Conservation (phyloP, 495 filamentous ascomycete species). For the Podospora tetraspora region DNA sequence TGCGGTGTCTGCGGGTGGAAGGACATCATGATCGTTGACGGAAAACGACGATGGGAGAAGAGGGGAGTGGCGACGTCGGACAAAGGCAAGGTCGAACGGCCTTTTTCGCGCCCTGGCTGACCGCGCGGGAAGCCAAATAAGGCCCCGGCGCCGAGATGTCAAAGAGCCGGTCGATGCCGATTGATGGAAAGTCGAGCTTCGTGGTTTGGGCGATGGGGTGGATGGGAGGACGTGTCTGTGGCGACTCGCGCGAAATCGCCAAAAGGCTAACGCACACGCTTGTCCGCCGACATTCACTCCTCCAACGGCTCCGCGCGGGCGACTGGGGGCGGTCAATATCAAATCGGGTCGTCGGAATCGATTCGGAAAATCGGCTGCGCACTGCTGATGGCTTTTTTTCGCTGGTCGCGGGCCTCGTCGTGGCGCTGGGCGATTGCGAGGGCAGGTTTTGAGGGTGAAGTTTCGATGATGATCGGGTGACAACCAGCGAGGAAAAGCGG, state of each 20-base stretch:
- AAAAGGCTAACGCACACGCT: conserved; percentile 23
- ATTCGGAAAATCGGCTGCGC: conserved; percentile 1
- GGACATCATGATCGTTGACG: conserved; percentile 41
- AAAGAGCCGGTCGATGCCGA: conserved; percentile 21
- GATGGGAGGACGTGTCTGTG: conserved; percentile 32
- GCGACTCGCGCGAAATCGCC: conserved; percentile 40
- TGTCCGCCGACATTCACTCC: conserved; percentile 25
- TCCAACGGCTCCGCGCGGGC: conserved; percentile 19
- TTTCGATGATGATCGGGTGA: conserved; percentile 26
- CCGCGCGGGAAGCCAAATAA: not conserved
- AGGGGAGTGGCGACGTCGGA: conserved; percentile 18
- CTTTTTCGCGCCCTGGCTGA: not conserved
- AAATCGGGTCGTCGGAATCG: not conserved
- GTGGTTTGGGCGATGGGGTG: conserved; percentile 12
- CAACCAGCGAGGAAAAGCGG: conserved; percentile 4
- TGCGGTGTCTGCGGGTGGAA: conserved; percentile 57
- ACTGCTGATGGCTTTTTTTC: conserved; percentile 4
- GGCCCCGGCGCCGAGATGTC: conserved; percentile 8
- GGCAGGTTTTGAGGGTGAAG: conserved; percentile 20
- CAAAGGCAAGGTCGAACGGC: conserved; percentile 20
- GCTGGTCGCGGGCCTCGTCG: conserved; percentile 26
- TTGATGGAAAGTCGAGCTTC: conserved; percentile 20
- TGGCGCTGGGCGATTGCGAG: conserved; percentile 27
- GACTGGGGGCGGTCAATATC: conserved; percentile 9
- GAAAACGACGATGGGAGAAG: conserved; percentile 12